Conservation (phyloP, 495 filamentous ascomycete genomes). For the Penicillium angulare region DNA sequence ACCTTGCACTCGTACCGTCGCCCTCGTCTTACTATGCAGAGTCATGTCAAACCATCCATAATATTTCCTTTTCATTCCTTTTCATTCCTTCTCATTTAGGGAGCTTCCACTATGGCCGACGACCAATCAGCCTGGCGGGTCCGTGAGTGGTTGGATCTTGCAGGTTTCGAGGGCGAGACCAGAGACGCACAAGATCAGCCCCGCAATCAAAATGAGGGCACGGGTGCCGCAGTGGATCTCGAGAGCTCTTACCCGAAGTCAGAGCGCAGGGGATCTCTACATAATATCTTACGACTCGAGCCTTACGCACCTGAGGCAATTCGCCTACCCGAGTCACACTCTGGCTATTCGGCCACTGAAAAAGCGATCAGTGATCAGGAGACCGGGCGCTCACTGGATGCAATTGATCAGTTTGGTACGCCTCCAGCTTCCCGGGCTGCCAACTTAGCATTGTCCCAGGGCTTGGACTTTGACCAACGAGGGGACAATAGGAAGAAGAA, state of each 20-base stretch:
- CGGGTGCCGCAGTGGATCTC: not conserved
- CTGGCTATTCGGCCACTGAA: not conserved
- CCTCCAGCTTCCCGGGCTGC: not conserved
- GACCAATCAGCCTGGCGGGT: not conserved
- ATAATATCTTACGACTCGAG: not conserved
- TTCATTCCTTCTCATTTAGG: not conserved
- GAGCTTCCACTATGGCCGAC: not conserved
- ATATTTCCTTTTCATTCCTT: not conserved
- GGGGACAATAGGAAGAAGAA: not conserved
- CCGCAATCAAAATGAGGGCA: not conserved
- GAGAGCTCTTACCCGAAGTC: not conserved
- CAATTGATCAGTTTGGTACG: not conserved
- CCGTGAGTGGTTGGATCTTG: not conserved
- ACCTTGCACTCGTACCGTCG: not conserved
- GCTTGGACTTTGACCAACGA: not conserved
- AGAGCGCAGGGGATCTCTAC: not conserved
- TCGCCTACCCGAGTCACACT: not conserved
- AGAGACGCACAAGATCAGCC: not conserved
- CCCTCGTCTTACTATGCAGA: too few relatives aligned
- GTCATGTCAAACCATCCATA: not conserved
- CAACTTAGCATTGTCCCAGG: not conserved
- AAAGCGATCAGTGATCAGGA: not conserved
- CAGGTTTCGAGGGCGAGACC: not conserved
- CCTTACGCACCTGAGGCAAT: not conserved
- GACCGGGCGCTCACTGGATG: not conserved